A percentile compares a stretch with the other conserved stretches of the same genome.
These are phyloP conservation scores for Coprinellus aureogranulatus DNA, from an alignment of 768 basidiomycete species.

Conservation along the genomic window DNA sequence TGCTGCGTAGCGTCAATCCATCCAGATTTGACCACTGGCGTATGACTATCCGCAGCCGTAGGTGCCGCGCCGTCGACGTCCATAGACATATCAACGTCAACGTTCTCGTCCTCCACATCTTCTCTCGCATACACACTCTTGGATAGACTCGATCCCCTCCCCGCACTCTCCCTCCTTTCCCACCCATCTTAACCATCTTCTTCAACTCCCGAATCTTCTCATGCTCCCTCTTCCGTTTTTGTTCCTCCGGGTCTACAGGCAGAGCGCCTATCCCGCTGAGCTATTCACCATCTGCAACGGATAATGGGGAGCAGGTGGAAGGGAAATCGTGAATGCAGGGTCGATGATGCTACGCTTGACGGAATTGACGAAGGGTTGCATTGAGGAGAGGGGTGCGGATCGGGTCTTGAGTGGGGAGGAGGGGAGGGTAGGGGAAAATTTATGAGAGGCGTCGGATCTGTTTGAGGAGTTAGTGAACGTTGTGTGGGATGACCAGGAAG, in stretches of 20 bases:
- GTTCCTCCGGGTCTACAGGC: slow-evolving; percentile 29
- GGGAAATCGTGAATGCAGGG: slow-evolving; percentile 34
- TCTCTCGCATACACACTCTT: slow-evolving; percentile 51
- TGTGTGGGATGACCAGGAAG: too few relatives aligned
- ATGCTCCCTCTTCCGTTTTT: slow-evolving; percentile 43
- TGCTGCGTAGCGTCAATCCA: too few relatives aligned
- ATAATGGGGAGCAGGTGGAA: background rate
- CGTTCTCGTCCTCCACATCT: slow-evolving; percentile 41
- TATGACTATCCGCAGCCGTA: too few relatives aligned
- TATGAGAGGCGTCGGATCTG: slow-evolving; percentile 1
- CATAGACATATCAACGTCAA: slow-evolving; percentile 43
- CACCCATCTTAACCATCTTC: slow-evolving; percentile 41
- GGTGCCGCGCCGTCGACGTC: slow-evolving; percentile 54
- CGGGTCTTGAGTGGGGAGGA: slow-evolving; percentile 29
- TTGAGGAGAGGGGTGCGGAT: slow-evolving; percentile 44
- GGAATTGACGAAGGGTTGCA: slow-evolving; percentile 57
- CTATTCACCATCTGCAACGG: slow-evolving; percentile 31
- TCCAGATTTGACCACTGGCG: too few relatives aligned
- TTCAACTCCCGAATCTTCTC: slow-evolving; percentile 57
- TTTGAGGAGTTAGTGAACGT: too few relatives aligned
- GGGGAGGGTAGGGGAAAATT: slow-evolving; percentile 38
- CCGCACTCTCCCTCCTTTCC: slow-evolving; percentile 30
- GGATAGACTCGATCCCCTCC: slow-evolving; percentile 15
- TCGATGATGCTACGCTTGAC: slow-evolving; percentile 52
- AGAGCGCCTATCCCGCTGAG: slow-evolving; percentile 11